Evolutionary conservation across 306 rosid species (phyloP).

Genomic region (Parietaria judaica): DNA sequence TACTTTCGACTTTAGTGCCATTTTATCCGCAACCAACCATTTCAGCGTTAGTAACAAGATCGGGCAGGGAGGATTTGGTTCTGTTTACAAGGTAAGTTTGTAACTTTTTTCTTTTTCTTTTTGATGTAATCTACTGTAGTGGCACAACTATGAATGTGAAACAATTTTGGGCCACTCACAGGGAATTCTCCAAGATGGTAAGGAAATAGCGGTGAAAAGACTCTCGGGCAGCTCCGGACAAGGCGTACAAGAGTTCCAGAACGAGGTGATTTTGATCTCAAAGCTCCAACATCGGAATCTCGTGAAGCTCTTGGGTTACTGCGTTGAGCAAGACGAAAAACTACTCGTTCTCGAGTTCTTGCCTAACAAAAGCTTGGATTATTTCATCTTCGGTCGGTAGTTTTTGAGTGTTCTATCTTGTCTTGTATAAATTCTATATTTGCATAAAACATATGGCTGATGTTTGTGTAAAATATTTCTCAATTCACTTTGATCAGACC

Average conservation of each 20-base stretch:
- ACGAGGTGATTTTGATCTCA: conserved; percentile 23
- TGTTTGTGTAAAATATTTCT: neutral
- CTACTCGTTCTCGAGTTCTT: conserved; percentile 35
- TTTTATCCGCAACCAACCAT: conserved; percentile 5
- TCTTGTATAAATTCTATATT: no score
- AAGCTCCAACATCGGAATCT: conserved; percentile 39
- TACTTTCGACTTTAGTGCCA: conserved; percentile 9
- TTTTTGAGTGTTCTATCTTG: no score
- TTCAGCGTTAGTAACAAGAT: conserved; percentile 18
- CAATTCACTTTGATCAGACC: conserved; percentile 2
- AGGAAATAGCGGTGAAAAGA: conserved; percentile 30
- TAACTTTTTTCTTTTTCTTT: neutral
- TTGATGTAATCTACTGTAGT: neutral
- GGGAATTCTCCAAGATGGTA: conserved; percentile 29
- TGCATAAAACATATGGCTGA: no score
- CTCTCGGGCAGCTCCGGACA: conserved; percentile 29
- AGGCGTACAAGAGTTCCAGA: conserved; percentile 30
- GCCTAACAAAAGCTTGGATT: conserved; percentile 38
- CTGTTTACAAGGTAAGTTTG: conserved; percentile 16
- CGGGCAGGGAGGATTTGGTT: conserved; percentile 27
- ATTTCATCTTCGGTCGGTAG: conserved; percentile 12
- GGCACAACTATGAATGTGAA: no score
- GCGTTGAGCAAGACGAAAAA: conserved; percentile 25
- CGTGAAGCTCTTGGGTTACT: conserved; percentile 33
- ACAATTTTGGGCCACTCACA: neutral